Percentiles rank a stretch among this genome's conserved stretches.
phyloP scores from a whole-genome alignment of 2,329 filamentous ascomycete species.

The Davidsoniella neocaledoniae region DNA sequence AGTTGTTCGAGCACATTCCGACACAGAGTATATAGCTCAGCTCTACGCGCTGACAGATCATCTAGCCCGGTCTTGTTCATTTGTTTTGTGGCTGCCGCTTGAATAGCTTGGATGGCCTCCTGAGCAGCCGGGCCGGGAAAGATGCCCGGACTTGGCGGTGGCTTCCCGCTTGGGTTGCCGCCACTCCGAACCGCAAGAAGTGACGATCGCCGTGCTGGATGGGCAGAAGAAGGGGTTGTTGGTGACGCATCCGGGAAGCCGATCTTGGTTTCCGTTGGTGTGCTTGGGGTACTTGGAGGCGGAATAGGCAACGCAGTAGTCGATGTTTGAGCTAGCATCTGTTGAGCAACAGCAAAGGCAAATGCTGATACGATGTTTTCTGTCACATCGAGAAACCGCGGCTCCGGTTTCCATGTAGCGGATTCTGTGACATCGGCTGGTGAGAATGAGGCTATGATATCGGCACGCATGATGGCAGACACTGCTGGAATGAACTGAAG shows the following conservation, averaged over 20 bases:
- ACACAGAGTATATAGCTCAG: conserved; percentile 66
- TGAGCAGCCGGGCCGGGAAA: conserved; percentile 32
- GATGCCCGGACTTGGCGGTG: conserved; percentile 31
- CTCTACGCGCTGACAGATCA: conserved; percentile 65
- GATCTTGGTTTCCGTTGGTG: conserved; percentile 6
- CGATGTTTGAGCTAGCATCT: conserved; percentile 59
- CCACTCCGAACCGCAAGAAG: conserved; percentile 35
- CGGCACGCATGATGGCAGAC: conserved; percentile 62
- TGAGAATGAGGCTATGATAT: conserved; percentile 49
- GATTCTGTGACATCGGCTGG: conserved; percentile 23
- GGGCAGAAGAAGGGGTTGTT: conserved; percentile 26
- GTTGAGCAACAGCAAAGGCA: conserved; percentile 58
- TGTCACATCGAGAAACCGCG: conserved; percentile 34
- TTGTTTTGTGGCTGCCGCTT: conserved; percentile 21
- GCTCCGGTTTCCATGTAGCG: conserved; percentile 10
- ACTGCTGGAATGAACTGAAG: conserved; percentile 71
- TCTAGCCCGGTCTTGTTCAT: conserved; percentile 53
- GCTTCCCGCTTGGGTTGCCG: conserved; percentile 18
- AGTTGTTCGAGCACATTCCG: conserved; percentile 62
- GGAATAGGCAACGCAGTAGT: conserved; percentile 52
- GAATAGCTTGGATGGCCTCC: conserved; percentile 23
- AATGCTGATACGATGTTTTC: conserved; percentile 66
- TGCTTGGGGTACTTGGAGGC: conserved; percentile 18
- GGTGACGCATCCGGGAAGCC: conserved; percentile 33
- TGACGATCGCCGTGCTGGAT: conserved; percentile 44